Conservation (phyloP, 306 rosid species). For the Astragalus glycyphyllos region DNA sequence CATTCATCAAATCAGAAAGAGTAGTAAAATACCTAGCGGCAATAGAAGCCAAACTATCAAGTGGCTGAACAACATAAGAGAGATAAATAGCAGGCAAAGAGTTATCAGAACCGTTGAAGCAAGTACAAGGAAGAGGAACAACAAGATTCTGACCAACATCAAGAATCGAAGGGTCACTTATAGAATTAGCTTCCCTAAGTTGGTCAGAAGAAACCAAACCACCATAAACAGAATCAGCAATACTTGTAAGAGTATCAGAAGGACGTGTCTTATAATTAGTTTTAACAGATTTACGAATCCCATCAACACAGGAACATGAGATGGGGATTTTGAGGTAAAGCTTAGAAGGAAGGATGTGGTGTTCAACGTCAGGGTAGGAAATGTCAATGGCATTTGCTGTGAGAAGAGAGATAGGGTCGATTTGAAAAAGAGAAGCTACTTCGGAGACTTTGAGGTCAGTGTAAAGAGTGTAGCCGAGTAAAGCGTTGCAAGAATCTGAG, state of each 20-base stretch:
- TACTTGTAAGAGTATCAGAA: conserved; percentile 77
- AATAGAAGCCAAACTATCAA: conserved; percentile 70
- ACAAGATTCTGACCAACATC: conserved; percentile 84
- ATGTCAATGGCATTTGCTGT: conserved; percentile 93
- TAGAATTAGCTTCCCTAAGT: conserved; percentile 84
- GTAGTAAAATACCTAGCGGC: conserved; percentile 83
- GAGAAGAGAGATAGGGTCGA: conserved; percentile 84
- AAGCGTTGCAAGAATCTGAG: conserved; percentile 83
- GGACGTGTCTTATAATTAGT: conserved; percentile 83
- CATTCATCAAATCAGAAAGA: conserved; percentile 95
- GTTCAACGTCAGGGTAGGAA: conserved; percentile 91
- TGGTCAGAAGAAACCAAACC: conserved; percentile 95
- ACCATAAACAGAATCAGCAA: conserved; percentile 75
- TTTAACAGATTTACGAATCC: conserved; percentile 85
- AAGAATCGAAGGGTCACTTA: conserved; percentile 72
- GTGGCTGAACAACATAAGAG: conserved; percentile 80
- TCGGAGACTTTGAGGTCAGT: conserved; percentile 96
- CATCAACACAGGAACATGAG: conserved; percentile 83
- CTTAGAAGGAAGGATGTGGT: conserved; percentile 84
- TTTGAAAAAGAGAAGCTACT: conserved; percentile 85
- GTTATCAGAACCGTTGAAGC: conserved; percentile 96
- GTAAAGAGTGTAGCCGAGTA: conserved; percentile 90
- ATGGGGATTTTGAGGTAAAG: conserved; percentile 89
- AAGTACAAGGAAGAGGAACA: conserved; percentile 96
- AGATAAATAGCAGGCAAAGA: conserved; percentile 83